Evolutionary conservation across 2,329 filamentous ascomycete genomes (phyloP), one percentile per base, ranked within the genome.

Genomic region (Pezicula carpinea): DNA sequence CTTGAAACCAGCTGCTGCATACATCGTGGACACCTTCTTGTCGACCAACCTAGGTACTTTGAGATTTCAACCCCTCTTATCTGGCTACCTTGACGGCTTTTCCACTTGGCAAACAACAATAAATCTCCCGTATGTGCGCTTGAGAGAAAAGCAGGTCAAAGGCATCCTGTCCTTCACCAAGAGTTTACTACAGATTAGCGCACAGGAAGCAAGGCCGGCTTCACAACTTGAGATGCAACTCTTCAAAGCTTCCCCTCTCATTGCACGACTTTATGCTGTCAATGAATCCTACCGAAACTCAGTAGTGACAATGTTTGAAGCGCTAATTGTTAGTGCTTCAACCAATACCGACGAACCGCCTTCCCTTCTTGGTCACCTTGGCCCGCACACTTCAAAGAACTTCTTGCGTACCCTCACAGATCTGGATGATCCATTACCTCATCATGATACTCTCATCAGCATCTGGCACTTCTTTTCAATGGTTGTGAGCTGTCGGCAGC

Each of bases 281-380:
- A 79, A 83, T 51, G 80, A 87, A 50, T 66, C 69, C 6, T 89
- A 87, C 65, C 82, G 79, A 56, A 71, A 75, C 13, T 76, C 83
- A 2, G 79, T 86, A 1, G 75, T 91, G 26, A 73, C 76, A 21
- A 70, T 96, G 2, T 71, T 96, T 6, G 83, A 90, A 51, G 79
- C 83, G 10, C 69, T 96, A 15, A 82, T 96, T 22, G 74, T 83
- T 36, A 83, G 79, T 54, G 84, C 86, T 19, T 80, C 83, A 19
- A 80, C 80, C 51, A 70, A 75, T 14, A 69, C 77, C 23, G 76
- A 75, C n/a, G 90, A 96, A 56, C 89, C 91, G 1, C 88, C 89
- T n/a, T 96, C 92, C 6, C 75, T 99, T n/a, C 79, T 99, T 18
- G 91, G 91, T 26, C 89, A 95, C 61, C 73, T 99, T 6, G 90